phyloP scores from a whole-genome alignment of 2,329 filamentous ascomycete genomes.

The Coniella vitis region DNA sequence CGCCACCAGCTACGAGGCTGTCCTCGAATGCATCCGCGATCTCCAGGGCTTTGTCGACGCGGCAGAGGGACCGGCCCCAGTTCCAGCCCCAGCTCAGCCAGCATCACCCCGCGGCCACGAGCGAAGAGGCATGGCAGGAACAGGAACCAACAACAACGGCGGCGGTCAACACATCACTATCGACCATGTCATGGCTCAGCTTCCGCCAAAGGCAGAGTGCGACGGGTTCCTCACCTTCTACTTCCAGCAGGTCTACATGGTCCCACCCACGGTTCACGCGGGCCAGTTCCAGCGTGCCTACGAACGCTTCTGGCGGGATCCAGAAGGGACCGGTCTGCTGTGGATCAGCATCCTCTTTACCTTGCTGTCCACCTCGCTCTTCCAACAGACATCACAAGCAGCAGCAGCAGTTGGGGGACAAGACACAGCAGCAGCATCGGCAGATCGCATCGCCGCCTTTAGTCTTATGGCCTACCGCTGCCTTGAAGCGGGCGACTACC shows the following conservation, averaged over 20 bases:
- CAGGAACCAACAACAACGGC: no score
- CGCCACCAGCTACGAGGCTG: slow-evolving; percentile 33
- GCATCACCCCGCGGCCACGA: background rate
- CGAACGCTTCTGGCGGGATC: slow-evolving; percentile 38
- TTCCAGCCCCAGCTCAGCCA: background rate
- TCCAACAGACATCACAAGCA: slow-evolving; percentile 27
- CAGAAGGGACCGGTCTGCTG: slow-evolving; percentile 33
- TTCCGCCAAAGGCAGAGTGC: slow-evolving; percentile 31
- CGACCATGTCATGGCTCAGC: slow-evolving; percentile 25
- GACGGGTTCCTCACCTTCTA: slow-evolving; percentile 32
- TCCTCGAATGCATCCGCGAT: slow-evolving; percentile 36
- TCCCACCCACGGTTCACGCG: slow-evolving; percentile 32
- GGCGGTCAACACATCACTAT: slow-evolving; percentile 21
- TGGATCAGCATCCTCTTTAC: slow-evolving; percentile 47
- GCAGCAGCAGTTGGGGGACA: background rate
- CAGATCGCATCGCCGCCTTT: slow-evolving; percentile 22
- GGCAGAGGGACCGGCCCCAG: background rate
- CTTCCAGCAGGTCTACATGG: slow-evolving; percentile 33
- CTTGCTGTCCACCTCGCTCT: slow-evolving; percentile 35
- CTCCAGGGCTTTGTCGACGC: slow-evolving; percentile 30
- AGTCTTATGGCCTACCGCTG: slow-evolving; percentile 36
- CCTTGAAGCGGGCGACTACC: slow-evolving; percentile 41
- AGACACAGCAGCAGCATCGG: slow-evolving; percentile 6
- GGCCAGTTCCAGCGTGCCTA: slow-evolving; percentile 42
- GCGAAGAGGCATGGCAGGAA: background rate